Conservation (phyloP, 805 yeast genomes). For the Metschnikowia koreensis region DNA sequence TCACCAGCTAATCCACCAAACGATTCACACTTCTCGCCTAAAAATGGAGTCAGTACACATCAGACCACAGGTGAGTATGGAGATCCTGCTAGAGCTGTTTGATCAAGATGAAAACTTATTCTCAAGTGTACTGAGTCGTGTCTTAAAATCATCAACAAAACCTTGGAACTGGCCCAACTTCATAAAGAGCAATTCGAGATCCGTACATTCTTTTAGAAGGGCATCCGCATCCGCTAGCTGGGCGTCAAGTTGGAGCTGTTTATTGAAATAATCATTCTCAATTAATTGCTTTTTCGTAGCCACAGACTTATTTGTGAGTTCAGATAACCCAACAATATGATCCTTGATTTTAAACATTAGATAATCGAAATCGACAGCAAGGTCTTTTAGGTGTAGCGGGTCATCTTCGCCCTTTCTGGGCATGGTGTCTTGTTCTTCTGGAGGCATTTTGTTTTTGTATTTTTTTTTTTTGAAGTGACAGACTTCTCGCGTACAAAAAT, state of each 20-base stretch:
- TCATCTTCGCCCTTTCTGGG: slow-evolving; percentile 36
- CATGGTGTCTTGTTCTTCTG: not conserved
- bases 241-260: slow-evolving; percentile 32
- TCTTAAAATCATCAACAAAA: slow-evolving; percentile 27
- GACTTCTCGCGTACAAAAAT: too few relatives aligned
- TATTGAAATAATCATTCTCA: slow-evolving; percentile 20
- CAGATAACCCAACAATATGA: slow-evolving; percentile 47
- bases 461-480: too few relatives aligned
- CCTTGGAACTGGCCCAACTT: slow-evolving; percentile 50
- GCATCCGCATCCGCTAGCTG: slow-evolving; percentile 41
- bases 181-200: slow-evolving; percentile 50
- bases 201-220: slow-evolving; percentile 45
- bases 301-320: slow-evolving; percentile 34
- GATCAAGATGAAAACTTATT: slow-evolving; percentile 7
- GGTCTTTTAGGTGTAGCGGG: slow-evolving; percentile 58
- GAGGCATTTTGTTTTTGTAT: not conserved
- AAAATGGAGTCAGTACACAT: not conserved
- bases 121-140: slow-evolving; percentile 20
- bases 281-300: slow-evolving; percentile 29
- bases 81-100: slow-evolving; percentile 3
- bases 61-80: slow-evolving; percentile 1
- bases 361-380: slow-evolving; percentile 65
- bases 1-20: not conserved
- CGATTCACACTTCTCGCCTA: not conserved
- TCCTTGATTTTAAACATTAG: slow-evolving; percentile 61